phyloP scores from a whole-genome alignment of 2,329 filamentous ascomycete species.

The Aspergillaceae sp. region DNA sequence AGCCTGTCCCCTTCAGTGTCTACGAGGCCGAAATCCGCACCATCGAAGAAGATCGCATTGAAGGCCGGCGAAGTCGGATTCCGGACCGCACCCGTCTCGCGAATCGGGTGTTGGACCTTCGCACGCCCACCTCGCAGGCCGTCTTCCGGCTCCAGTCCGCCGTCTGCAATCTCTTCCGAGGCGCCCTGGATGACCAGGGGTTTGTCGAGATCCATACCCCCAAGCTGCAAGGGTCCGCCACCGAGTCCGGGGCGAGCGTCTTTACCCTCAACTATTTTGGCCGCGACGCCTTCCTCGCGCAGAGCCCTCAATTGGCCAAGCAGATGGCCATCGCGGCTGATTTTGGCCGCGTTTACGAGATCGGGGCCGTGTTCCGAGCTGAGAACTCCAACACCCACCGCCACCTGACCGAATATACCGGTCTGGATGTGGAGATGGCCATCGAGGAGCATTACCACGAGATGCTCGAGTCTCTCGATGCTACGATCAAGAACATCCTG shows the following conservation, averaged over 20 bases:
- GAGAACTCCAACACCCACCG: conserved; percentile 95
- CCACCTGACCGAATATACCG: conserved; percentile 90
- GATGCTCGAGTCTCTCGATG: conserved; percentile 68
- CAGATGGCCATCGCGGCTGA: conserved; percentile 88
- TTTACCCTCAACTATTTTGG: conserved; percentile 91
- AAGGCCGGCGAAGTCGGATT: conserved; percentile 53
- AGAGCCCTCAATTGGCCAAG: conserved; percentile 86
- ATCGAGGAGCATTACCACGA: conserved; percentile 87
- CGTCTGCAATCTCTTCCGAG: conserved; percentile 70
- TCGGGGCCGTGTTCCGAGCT: conserved; percentile 82
- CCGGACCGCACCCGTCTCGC: conserved; percentile 64
- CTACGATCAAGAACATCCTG: conserved; percentile 72
- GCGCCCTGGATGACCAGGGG: conserved; percentile 61
- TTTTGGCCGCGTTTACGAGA: conserved; percentile 81
- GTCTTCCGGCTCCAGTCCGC: conserved; percentile 81
- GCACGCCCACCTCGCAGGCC: conserved; percentile 76
- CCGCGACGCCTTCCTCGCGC: conserved; percentile 75
- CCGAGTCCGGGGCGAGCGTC: conserved; percentile 83
- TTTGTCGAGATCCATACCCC: conserved; percentile 94
- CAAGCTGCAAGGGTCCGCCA: conserved; percentile 81
- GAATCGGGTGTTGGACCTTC: conserved; percentile 74
- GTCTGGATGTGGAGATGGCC: conserved; percentile 85
- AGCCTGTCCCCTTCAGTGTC: conserved; percentile 59
- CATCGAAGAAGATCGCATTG: conserved; percentile 46
- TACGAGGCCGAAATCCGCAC: conserved; percentile 59